Evolutionary conservation across 768 basidiomycete species (phyloP).

Genomic region (Phallus indusiatus): DNA sequence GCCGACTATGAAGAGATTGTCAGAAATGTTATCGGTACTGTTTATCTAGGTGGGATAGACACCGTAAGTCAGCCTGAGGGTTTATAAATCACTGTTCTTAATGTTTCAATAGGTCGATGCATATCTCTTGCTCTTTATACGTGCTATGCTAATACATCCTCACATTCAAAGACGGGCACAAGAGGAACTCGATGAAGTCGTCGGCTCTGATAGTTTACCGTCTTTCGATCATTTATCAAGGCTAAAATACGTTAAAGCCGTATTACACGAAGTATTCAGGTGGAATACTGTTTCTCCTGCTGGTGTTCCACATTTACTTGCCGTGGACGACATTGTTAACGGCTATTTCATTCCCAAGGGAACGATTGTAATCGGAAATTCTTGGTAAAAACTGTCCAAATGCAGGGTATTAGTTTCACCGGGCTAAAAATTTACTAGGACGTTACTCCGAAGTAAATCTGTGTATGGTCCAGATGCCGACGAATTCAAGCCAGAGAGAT

Average conservation of each 20-base stretch:
- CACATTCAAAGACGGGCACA: constrained; percentile 16
- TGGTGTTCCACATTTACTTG: background rate
- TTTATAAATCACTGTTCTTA: background rate
- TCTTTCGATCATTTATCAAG: constrained; percentile 11
- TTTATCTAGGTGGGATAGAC: background rate
- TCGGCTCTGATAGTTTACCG: constrained; percentile 16
- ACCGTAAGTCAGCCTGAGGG: background rate
- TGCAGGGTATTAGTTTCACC: background rate
- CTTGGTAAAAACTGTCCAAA: background rate
- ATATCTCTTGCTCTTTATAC: constrained; percentile 10
- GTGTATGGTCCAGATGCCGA: background rate
- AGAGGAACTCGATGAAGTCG: constrained; percentile 15
- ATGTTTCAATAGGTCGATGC: background rate
- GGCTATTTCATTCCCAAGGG: background rate
- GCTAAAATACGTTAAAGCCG: background rate
- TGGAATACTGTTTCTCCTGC: background rate
- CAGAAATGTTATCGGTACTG: background rate
- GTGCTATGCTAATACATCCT: constrained; percentile 17
- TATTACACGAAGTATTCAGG: background rate
- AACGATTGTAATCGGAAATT: background rate
- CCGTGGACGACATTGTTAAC: background rate
- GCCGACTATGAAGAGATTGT: background rate
- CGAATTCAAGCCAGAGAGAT: background rate
- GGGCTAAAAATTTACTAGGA: background rate
- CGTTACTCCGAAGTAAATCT: background rate